Evolutionary conservation across 805 yeast genomes (phyloP).

Genomic region (Candida loeiensis): DNA sequence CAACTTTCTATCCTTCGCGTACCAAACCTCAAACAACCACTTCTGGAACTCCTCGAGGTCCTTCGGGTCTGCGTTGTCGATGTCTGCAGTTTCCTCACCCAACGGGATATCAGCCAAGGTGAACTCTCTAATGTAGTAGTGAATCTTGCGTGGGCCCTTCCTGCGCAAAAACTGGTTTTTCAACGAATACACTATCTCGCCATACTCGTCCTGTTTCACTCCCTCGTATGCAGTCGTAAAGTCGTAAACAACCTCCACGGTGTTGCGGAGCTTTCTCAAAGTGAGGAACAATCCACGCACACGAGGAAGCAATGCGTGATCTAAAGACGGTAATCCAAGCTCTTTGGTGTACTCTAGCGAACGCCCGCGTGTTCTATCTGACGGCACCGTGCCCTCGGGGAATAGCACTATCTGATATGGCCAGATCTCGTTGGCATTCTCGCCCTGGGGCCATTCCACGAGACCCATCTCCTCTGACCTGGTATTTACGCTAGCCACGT

Average conservation of each 20-base stretch:
- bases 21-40: constrained; percentile 78
- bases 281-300: constrained; percentile 72
- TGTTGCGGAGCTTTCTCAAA: constrained; percentile 50
- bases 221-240: constrained; percentile 82
- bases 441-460: constrained; percentile 32
- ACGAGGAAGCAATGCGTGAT: constrained; percentile 70
- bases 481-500: constrained; percentile 28
- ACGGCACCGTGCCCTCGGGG: constrained; percentile 93
- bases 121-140: constrained; percentile 60
- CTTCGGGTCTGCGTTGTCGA: constrained; percentile 40
- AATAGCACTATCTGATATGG: constrained; percentile 68
- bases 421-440: constrained; percentile 21
- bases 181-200: constrained; percentile 74
- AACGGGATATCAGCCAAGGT: constrained; percentile 61
- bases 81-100: constrained; percentile 37
- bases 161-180: constrained; percentile 64
- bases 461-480: constrained; percentile 3
- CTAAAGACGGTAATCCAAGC: constrained; percentile 44
- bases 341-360: constrained; percentile 58
- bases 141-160: constrained; percentile 62
- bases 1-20: constrained; percentile 70
- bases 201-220: constrained; percentile 56
- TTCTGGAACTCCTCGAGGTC: constrained; percentile 53
- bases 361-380: constrained; percentile 57
- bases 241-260: constrained; percentile 67